These are phyloP conservation scores for Thielaviopsis musarum DNA, from an alignment of 2,329 filamentous ascomycete species.

Conservation along the genomic window DNA sequence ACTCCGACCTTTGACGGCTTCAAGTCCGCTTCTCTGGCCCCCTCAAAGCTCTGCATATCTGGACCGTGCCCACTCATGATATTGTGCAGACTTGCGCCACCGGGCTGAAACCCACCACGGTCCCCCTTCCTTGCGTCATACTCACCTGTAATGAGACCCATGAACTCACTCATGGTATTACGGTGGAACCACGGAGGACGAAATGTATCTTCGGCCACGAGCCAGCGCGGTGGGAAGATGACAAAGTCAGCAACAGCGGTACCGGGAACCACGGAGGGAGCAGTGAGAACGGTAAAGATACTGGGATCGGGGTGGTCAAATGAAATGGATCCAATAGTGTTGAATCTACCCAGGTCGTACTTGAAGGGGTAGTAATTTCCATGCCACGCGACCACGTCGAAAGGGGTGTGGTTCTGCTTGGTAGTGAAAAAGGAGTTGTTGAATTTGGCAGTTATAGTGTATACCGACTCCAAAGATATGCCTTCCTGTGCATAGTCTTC, in stretches of 20 bases:
- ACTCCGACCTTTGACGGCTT: conserved; percentile 40
- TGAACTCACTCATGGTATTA: conserved; percentile 51
- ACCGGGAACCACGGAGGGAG: conserved; percentile 40
- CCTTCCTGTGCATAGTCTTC: conserved; percentile 31
- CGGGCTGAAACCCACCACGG: conserved; percentile 37
- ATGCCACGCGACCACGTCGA: conserved; percentile 68
- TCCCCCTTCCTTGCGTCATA: conserved; percentile 45
- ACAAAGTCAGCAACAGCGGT: conserved; percentile 56
- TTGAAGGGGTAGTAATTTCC: conserved; percentile 69
- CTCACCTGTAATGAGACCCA: conserved; percentile 40
- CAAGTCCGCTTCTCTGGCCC: conserved; percentile 36
- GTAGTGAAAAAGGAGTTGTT: conserved; percentile 50
- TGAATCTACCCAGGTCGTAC: conserved; percentile 65
- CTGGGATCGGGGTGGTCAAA: conserved; percentile 66
- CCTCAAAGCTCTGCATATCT: conserved; percentile 38
- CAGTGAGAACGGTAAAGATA: conserved; percentile 58
- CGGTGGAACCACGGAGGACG: conserved; percentile 57
- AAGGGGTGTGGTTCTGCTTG: conserved; percentile 52
- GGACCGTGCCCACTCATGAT: conserved; percentile 54
- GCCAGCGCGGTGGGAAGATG: conserved; percentile 56
- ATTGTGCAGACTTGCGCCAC: conserved; percentile 48
- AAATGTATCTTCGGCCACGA: conserved; percentile 53
- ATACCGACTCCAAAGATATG: conserved; percentile 14
- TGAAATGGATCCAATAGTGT: conserved; percentile 53
- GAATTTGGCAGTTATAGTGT: conserved; percentile 46